These are phyloP conservation scores for Taphrina sp. DNA, from an alignment of 1,139 yeast genomes.

Conservation along the genomic window DNA sequence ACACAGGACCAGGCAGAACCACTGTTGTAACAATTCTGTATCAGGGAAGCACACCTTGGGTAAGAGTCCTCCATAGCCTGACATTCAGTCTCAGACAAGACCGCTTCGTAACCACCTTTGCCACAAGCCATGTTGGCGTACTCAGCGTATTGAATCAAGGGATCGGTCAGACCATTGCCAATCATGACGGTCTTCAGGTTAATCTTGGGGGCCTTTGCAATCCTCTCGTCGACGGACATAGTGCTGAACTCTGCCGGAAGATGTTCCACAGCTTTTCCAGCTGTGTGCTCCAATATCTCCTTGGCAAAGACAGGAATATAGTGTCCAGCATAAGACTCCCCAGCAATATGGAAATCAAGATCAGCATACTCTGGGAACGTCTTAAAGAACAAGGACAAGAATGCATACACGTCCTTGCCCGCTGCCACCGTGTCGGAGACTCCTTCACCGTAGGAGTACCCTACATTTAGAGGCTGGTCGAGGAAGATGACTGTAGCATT, in stretches of 20 bases:
- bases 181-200: constrained; percentile 83
- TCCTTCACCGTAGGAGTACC: constrained; percentile 70
- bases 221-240: constrained; percentile 5
- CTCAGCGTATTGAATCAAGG: constrained; percentile 79
- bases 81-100: constrained; percentile 76
- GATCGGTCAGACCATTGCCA: constrained; percentile 96
- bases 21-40: constrained; percentile 74
- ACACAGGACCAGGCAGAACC: constrained; percentile 86
- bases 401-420: constrained; percentile 88
- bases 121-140: constrained; percentile 95
- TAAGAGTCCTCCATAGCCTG: constrained; percentile 65
- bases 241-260: constrained; percentile 28
- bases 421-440: constrained; percentile 83
- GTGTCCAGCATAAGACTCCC: constrained; percentile 98
- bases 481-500: constrained; percentile 88
- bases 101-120: constrained; percentile 56
- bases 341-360: constrained; percentile 87
- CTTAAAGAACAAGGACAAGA: constrained; percentile 82
- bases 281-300: constrained; percentile 70
- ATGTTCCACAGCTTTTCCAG: constrained; percentile 26
- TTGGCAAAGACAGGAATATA: constrained; percentile 91
- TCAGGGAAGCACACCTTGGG: constrained; percentile 79
- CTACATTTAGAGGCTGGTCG: constrained; percentile 94
- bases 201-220: constrained; percentile 62
- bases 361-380: constrained; percentile 80